Conservation (phyloP, 169 alveolate species). For the Cyclospora cayetanensis region DNA sequence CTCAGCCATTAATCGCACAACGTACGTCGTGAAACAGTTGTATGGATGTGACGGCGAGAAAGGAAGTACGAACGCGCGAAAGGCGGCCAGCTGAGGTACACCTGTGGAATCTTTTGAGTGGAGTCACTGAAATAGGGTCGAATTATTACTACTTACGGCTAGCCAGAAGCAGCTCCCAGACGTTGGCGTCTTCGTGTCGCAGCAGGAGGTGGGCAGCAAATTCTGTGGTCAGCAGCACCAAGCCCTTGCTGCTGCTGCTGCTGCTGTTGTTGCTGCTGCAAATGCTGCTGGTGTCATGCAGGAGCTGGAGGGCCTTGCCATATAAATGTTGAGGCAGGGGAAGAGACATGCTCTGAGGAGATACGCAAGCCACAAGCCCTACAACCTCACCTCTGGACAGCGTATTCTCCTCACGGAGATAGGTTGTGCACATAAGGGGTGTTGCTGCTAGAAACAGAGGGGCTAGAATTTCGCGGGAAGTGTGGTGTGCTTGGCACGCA, state of each 20-base stretch:
- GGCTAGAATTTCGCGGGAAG: too few relatives aligned
- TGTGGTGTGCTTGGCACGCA: too few relatives aligned
- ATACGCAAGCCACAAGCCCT: not conserved
- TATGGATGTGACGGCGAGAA: too few relatives aligned
- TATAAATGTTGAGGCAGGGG: constrained; percentile 1
- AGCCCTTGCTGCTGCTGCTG: not conserved
- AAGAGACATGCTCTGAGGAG: not conserved
- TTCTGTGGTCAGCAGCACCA: not conserved
- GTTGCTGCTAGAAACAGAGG: too few relatives aligned
- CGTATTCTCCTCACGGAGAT: not conserved
- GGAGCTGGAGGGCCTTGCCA: constrained; percentile 14
- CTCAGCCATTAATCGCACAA: not conserved
- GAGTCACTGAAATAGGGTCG: too few relatives aligned
- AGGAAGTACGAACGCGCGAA: too few relatives aligned
- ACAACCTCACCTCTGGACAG: not conserved
- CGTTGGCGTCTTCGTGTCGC: not conserved
- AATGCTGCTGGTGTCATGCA: constrained; percentile 14
- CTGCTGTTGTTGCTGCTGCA: constrained; percentile 4
- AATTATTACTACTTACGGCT: not conserved
- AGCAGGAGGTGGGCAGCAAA: constrained; percentile 6
- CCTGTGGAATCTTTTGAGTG: too few relatives aligned
- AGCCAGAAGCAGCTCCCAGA: constrained; percentile 16
- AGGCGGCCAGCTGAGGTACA: too few relatives aligned
- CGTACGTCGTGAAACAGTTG: too few relatives aligned
- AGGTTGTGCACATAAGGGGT: not conserved